These are phyloP conservation scores for Suhomyces yuchorum DNA, from an alignment of 1,139 yeast species.

Conservation along the genomic window DNA sequence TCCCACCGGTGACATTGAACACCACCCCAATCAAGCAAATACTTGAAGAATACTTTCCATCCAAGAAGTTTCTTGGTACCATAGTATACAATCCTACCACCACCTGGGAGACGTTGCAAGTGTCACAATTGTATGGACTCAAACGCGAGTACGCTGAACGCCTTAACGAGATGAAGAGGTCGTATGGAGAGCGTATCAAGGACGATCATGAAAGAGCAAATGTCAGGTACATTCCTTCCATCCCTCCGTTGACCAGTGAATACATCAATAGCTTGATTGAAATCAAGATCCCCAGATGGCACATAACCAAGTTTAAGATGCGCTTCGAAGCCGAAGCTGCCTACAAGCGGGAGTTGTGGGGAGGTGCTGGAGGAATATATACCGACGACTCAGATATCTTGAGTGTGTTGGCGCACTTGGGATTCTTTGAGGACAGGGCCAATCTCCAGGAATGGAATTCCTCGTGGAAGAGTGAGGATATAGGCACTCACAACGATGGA, in stretches of 20 bases:
- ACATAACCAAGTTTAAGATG: slow-evolving; percentile 30
- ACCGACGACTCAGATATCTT: slow-evolving; percentile 92
- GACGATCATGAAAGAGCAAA: slow-evolving; percentile 21
- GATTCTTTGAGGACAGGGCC: slow-evolving; percentile 47
- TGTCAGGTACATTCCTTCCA: slow-evolving; percentile 38
- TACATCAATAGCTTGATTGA: slow-evolving; percentile 64
- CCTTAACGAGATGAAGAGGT: slow-evolving; percentile 33
- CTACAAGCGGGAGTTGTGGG: slow-evolving; percentile 73
- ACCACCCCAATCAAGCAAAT: slow-evolving; percentile 48
- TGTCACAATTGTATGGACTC: slow-evolving; percentile 38
- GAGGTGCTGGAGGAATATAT: slow-evolving; percentile 74
- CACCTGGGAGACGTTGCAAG: slow-evolving; percentile 47
- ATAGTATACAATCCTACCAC: slow-evolving; percentile 61
- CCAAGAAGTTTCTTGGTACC: slow-evolving; percentile 59
- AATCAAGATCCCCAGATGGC: slow-evolving; percentile 59
- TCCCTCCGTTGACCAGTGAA: slow-evolving; percentile 52
- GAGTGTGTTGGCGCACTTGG: slow-evolving; percentile 72
- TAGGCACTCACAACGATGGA: slow-evolving; percentile 25
- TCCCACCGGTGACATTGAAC: slow-evolving; percentile 33
- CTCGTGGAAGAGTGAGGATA: slow-evolving; percentile 31
- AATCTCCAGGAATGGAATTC: slow-evolving; percentile 41
- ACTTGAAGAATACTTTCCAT: slow-evolving; percentile 46
- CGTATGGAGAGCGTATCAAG: slow-evolving; percentile 28
- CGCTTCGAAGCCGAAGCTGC: slow-evolving; percentile 38
- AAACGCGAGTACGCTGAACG: slow-evolving; percentile 37